A percentile compares a stretch with the other conserved stretches of the same genome.
phyloP scores from a whole-genome alignment of 108 stramenopile genomes.

The Fragilaria crotonensis region DNA sequence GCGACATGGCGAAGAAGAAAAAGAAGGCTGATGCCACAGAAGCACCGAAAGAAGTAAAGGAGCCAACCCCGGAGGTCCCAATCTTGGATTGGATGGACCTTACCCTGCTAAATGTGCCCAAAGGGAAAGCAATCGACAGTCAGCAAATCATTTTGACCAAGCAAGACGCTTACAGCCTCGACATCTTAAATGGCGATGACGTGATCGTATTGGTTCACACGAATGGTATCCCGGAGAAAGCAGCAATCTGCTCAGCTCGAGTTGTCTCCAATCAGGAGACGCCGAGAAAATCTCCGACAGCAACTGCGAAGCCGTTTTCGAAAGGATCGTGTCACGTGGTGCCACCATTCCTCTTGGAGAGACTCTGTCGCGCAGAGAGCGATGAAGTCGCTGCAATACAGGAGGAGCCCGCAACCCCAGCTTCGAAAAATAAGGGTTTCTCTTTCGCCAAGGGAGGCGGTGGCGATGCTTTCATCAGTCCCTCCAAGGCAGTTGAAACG shows the following conservation, averaged over 20 bases:
- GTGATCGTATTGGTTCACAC: too few species aligned
- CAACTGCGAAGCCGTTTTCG: too few species aligned
- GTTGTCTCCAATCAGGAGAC: too few species aligned
- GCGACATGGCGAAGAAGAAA: too few species aligned
- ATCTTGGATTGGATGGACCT: neutral
- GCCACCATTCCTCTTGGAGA: constrained; percentile 11
- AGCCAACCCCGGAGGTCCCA: constrained; percentile 4
- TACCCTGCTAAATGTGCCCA: neutral
- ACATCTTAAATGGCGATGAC: too few species aligned
- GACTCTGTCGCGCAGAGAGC: neutral
- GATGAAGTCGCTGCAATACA: neutral
- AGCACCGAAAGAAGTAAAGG: neutral
- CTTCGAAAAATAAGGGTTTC: constrained; percentile 7
- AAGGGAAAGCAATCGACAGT: neutral
- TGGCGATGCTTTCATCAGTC: constrained; percentile 19
- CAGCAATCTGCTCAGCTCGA: too few species aligned
- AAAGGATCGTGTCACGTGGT: constrained; percentile 26
- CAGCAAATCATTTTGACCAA: too few species aligned
- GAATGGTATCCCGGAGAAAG: too few species aligned
- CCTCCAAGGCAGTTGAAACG: constrained; percentile 3
- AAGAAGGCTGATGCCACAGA: too few species aligned
- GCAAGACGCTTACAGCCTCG: too few species aligned
- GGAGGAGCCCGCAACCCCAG: neutral
- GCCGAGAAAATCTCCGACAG: too few species aligned
- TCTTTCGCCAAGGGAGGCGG: constrained; percentile 56